Conservation (phyloP, 129 eudicot genomes). For the Flaveria brownii region DNA sequence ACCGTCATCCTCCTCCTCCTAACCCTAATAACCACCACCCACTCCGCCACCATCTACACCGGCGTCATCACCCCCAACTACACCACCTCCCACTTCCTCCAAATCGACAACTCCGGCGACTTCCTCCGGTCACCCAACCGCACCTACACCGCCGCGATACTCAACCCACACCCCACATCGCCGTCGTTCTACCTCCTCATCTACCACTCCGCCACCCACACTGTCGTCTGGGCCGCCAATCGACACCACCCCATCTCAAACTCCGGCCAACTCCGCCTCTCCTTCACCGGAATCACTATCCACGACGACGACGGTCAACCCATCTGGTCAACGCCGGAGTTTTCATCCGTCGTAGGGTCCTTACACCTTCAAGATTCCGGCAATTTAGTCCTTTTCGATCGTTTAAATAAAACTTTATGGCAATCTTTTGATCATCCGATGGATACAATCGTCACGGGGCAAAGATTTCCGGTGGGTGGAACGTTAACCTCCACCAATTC, state of each 20-base stretch:
- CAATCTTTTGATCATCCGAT: slow-evolving; percentile 59
- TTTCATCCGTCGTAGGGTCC: slow-evolving; percentile 30
- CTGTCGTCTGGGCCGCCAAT: slow-evolving; percentile 67
- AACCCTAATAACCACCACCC: slow-evolving; percentile 7
- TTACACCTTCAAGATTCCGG: slow-evolving; percentile 55
- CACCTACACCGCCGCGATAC: slow-evolving; percentile 58
- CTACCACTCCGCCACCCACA: slow-evolving; percentile 47
- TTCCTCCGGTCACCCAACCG: slow-evolving; percentile 56
- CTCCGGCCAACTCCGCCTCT: slow-evolving; percentile 42
- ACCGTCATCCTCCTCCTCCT: slow-evolving; percentile 17
- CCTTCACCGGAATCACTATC: slow-evolving; percentile 45
- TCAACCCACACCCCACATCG: slow-evolving; percentile 40
- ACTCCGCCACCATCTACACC: slow-evolving; percentile 14
- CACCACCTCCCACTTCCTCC: slow-evolving; percentile 46
- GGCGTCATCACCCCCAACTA: slow-evolving; percentile 43
- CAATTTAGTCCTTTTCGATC: slow-evolving; percentile 54
- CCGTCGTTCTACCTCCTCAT: slow-evolving; percentile 50
- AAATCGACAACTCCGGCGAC: slow-evolving; percentile 45
- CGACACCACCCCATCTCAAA: slow-evolving; percentile 54
- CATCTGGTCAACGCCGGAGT: slow-evolving; percentile 63
- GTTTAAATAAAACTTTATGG: slow-evolving; percentile 53
- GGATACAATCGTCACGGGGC: slow-evolving; percentile 65
- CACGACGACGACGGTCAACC: slow-evolving; percentile 39
- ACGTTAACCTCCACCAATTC: slow-evolving; percentile 30
- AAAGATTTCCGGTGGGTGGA: slow-evolving; percentile 40